Evolutionary conservation across 1,139 yeast genomes (phyloP), one percentile per base, ranked within the genome.

Genomic region (Hansenula lynferdii): DNA sequence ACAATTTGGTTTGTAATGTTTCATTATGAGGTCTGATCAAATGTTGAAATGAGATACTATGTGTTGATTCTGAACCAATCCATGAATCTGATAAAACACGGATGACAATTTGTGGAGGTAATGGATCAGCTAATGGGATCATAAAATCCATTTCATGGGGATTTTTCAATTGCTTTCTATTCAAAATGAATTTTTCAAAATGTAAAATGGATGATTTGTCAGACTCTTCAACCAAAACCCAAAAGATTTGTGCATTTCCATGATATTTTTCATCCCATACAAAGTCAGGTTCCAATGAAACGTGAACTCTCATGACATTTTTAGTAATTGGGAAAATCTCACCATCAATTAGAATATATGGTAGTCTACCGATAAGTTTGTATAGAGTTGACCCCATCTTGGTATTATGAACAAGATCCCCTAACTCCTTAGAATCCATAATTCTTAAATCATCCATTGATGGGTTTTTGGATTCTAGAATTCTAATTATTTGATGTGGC

Each of bases 211-310:
- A 76, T 1, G 84, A 75, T 35, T 80, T 79, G 39, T 84, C 82
- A 19, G 94, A 85, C 47, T 83, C 94, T 59, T 89, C 96, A 11
- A 90, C 95, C 51, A 92, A 73, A 5, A 94, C 71, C 98, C 98
- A 94, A 54, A 90, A 94, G 51, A 80, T 74, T 57, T 89, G 95
- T 4, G 86, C 84, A 46, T 73, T 77, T 0, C 96, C 96, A 58
- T 94, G 98, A 41, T 75, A 67, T 39, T 73, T 74, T 33, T 70
- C 77, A 59, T 86, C 96, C 97, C 97, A 92, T 4, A 68, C 63
- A 57, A 89, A 89, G 51, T 85, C 94, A 1, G 96, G 81, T 31
- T 71, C 77, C 22, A 92, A 63, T 17, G 64, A 66, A 1, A 86
- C 72, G 54, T 85, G 89, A 22, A 92, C 77, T 41, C 96, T 69